Evolutionary conservation across 345 rosid species (phyloP), one percentile per base, ranked within the genome.

Genomic region (Eucalyptus pumila): DNA sequence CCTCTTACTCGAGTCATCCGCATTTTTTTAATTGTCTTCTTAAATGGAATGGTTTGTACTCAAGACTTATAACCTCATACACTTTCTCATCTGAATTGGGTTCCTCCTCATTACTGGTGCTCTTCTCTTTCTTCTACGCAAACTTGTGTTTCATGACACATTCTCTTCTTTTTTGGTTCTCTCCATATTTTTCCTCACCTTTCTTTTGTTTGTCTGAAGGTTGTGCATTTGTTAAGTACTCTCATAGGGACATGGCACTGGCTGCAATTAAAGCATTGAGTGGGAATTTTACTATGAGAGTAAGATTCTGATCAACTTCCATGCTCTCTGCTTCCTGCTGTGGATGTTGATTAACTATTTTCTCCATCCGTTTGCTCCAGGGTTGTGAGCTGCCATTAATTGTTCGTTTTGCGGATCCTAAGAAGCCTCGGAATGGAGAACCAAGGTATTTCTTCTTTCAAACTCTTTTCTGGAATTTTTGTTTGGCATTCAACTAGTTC

Each of bases 391-490:
- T 91, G 91, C 99, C 99, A 87, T 92, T 97, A 89, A 89, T 89
- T 88, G 96, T 97, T 91, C 95, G 94, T 87, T 94, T 96, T 92
- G 99, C 99, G 26, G 94, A 94, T 91, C 99, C 99, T 87, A 95
- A 95, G 88, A 96, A 94, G 88, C 96, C 94, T 4, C 92, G 93
- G 90, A 92, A 67, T 81, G 98, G 96, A 65, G 98, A 97, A 83
- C 92, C 88, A 89, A 96, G 99, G 99, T 96, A 51, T 90, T 92
- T 85, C 87, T 88, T 27, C 48, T 90, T 32, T 51, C 51, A 45
- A 86, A 54, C 47, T 40, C 89, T 88, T 24, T 40, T 89, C 54
- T 58, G 87, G 85, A 88, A 32, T 72, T 85, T 86, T 45, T 32
- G 21, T 24, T 52, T 58, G 11, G 34, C 32, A 37, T 47, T 62